Evolutionary conservation across 78 protist genomes (phyloP), one percentile per base, ranked within the genome.

Genomic region (Carpediemonas membranifera): DNA sequence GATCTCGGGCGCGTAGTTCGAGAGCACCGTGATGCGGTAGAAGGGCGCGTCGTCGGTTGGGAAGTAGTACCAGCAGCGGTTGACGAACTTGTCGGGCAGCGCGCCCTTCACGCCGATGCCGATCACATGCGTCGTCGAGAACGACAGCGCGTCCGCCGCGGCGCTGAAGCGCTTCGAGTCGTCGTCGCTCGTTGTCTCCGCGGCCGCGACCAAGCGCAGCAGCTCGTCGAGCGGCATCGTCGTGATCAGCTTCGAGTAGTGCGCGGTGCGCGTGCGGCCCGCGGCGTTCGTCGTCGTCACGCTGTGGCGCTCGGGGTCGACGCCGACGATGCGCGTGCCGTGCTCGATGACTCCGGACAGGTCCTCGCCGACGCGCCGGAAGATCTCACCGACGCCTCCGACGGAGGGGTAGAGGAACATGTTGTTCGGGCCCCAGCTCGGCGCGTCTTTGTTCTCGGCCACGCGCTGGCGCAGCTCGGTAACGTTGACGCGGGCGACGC

Each of bases 11-110:
- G 73, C 31, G 55, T 33, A 66, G 73, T 66, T 66, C 33, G 73
- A 54, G 52, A 66, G 34, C 34, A 66, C 55, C 25, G 73, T 66
- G 27, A 66, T 54, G 55, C 73, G 73, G 73, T 66, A 66, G 58
- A 66, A 66, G 30, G 59, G 51, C 34, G 7, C 33, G n/a, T 54
- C 54, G 2, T 21, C 36, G 63, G 52, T 63, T 7, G 73, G 73
- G 55, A 66, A 66, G 73, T 66, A 66, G 52, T 54, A 31, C 73
- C 73, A 66, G 63, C 39, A 43, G n/a, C n/a, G n/a, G n/a, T n/a
- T n/a, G n/a, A n/a, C n/a, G n/a, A n/a, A n/a, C n/a, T n/a, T n/a
- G n/a, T n/a, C n/a, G n/a, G n/a, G n/a, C 30, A 31, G 13, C 25
- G 0, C 5, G 55, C 73, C 73, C 15, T 27, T 24, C 56, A 66